Evolutionary conservation across 371 early-diverging fungal genomes (phyloP), one percentile per base, ranked within the genome.

Genomic region (Cokeromyces recurvatus): DNA sequence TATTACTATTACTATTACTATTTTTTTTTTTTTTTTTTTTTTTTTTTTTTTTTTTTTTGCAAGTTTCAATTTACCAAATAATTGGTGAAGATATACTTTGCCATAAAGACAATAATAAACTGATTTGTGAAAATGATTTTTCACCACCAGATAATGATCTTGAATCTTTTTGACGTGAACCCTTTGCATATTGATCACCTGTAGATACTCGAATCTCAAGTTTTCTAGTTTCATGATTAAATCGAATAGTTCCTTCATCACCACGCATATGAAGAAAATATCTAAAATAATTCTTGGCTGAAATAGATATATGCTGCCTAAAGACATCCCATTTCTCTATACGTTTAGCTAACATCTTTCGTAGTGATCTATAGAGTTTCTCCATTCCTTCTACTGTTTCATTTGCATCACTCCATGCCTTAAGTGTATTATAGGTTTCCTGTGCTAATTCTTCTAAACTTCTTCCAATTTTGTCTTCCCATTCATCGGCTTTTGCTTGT

Each of bases 61-160:
- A 5, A 9, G 23, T 29, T 5, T 11, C 20, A 17, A 51, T 57
- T 48, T 71, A 84, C 84, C 95, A 89, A 25, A 97, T 79, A 39
- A 99, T 84, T 3, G 99, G 97, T 19, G 93, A 89, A 14, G 86
- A 79, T 81, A 99, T 92, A 16, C 90, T 82, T 41, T 95, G 92
- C 99, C 99, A 99, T 24, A 99, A 71, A 10, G 97, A 74, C 39
- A 99, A 70, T 20, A 99, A 74, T 43, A 99, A 74, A 62, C 98
- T 99, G 29, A 98, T 86, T 16, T 97, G 97, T 0, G 98, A 90
- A 59, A 93, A 99, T n/a, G 95, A 94, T 65, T 99, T 97, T 73
- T 99, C 99, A 29, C 99, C 99, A 12, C 99, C 99, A 17, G 94
- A 94, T 9, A 99, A 79, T 2, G 90, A 89, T 46, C 82, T 85